Conservation (phyloP, 2,329 filamentous ascomycete genomes). For the Talaromyces rugulosus region DNA sequence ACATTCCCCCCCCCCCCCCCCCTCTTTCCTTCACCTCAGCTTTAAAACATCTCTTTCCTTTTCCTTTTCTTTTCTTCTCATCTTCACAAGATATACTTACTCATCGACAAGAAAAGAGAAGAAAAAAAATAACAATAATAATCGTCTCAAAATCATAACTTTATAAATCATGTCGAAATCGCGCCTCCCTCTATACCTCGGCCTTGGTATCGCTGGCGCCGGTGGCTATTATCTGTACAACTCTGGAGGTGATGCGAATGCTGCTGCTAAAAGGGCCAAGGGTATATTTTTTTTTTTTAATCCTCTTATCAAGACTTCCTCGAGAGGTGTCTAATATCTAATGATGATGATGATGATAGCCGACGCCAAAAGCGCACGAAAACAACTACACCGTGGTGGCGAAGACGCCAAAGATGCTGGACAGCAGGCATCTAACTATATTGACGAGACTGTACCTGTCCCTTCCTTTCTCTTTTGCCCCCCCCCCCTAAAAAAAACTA, state of each 20-base stretch:
- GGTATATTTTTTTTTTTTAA: constrained; percentile 52
- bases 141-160: not conserved
- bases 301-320: not conserved
- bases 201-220: constrained; percentile 61
- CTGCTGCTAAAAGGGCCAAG: constrained; percentile 79
- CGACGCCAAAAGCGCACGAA: constrained; percentile 67
- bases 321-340: not conserved
- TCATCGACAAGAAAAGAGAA: not conserved
- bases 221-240: constrained; percentile 88
- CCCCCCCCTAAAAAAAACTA: not conserved
- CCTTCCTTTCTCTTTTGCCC: not conserved
- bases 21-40: not conserved
- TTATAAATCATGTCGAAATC: constrained; percentile 23
- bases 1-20: not conserved
- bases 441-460: constrained; percentile 64
- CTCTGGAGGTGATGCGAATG: constrained; percentile 74
- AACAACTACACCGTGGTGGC: constrained; percentile 63
- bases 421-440: constrained; percentile 58
- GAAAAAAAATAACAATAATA: not conserved
- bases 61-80: not conserved
- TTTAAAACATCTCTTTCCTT: not conserved
- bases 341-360: constrained; percentile 46
- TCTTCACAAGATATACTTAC: not conserved
- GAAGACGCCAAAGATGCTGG: constrained; percentile 61
- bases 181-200: constrained; percentile 33